Conservation (phyloP, 2,329 filamentous ascomycete genomes). For the Myriosclerotinia curreyana region DNA sequence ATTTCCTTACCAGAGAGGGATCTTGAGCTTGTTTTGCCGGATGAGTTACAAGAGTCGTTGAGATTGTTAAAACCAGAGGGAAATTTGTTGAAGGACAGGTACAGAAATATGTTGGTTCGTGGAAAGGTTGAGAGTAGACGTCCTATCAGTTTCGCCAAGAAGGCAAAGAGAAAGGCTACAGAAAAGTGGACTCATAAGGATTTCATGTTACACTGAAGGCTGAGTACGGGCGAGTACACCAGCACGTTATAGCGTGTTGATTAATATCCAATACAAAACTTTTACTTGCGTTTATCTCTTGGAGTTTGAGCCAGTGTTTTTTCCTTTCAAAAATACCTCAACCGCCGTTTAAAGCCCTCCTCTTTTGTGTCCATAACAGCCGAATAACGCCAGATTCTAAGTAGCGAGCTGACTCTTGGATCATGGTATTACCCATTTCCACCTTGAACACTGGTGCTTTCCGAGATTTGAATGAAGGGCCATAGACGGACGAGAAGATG, state of each 20-base stretch:
- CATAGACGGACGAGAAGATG: not conserved
- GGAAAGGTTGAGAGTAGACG: slow-evolving; percentile 85
- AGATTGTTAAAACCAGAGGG: slow-evolving; percentile 87
- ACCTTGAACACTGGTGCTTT: not conserved
- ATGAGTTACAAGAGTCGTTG: slow-evolving; percentile 80
- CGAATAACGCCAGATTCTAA: not conserved
- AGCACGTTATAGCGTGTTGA: not conserved
- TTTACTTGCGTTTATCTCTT: not conserved
- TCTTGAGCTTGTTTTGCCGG: slow-evolving; percentile 74
- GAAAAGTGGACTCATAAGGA: slow-evolving; percentile 99
- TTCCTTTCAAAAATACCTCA: not conserved
- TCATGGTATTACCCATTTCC: not conserved
- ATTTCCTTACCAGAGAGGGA: slow-evolving; percentile 71
- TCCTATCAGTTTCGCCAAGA: slow-evolving; percentile 75
- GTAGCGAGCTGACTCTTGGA: not conserved
- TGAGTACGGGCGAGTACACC: not conserved
- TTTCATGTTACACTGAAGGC: slow-evolving; percentile 51
- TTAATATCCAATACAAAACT: slow-evolving; percentile 15
- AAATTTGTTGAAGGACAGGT: slow-evolving; percentile 89
- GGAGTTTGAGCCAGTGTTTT: not conserved
- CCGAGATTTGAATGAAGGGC: not conserved
- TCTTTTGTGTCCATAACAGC: not conserved
- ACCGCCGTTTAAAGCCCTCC: too few species aligned
- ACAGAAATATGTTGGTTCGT: slow-evolving; percentile 80
- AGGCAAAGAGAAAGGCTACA: slow-evolving; percentile 74